These are phyloP conservation scores for Colletotrichum viniferum DNA, from an alignment of 2,329 filamentous ascomycete species.

Conservation along the genomic window DNA sequence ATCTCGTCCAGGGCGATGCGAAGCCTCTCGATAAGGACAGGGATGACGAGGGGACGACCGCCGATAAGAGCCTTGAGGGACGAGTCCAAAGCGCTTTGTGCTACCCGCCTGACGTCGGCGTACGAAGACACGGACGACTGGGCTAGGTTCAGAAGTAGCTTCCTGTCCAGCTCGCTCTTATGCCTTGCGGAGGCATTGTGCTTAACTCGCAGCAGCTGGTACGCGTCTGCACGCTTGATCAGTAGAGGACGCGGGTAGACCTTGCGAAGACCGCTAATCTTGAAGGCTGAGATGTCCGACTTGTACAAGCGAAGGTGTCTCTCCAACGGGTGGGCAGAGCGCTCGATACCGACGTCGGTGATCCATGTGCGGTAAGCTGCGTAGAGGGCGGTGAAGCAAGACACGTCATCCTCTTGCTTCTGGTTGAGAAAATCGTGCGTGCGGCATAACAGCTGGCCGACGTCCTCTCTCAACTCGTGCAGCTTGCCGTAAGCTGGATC, in stretches of 20 bases:
- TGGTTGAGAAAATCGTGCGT: constrained; percentile 84
- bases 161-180: constrained; percentile 89
- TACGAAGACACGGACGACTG: constrained; percentile 91
- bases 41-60: constrained; percentile 86
- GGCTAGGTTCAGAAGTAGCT: constrained; percentile 82
- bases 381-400: constrained; percentile 92
- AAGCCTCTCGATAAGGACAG: constrained; percentile 80
- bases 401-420: constrained; percentile 93
- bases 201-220: constrained; percentile 90
- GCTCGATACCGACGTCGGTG: constrained; percentile 94
- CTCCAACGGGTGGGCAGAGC: constrained; percentile 92
- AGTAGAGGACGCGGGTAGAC: constrained; percentile 92
- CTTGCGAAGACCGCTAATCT: constrained; percentile 90
- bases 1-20: constrained; percentile 77
- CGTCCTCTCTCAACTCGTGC: constrained; percentile 78
- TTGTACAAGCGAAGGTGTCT: constrained; percentile 83
- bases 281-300: constrained; percentile 89
- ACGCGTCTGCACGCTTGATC: constrained; percentile 90
- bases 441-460: constrained; percentile 80
- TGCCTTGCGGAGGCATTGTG: constrained; percentile 90
- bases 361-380: constrained; percentile 96
- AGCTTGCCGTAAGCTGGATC: constrained; percentile 72
- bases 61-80: constrained; percentile 91
- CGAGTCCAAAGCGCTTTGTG: constrained; percentile 90
- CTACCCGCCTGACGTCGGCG: constrained; percentile 92